phyloP scores from a whole-genome alignment of 1,284 basidiomycete genomes.

The Pisolithus thermaeus region DNA sequence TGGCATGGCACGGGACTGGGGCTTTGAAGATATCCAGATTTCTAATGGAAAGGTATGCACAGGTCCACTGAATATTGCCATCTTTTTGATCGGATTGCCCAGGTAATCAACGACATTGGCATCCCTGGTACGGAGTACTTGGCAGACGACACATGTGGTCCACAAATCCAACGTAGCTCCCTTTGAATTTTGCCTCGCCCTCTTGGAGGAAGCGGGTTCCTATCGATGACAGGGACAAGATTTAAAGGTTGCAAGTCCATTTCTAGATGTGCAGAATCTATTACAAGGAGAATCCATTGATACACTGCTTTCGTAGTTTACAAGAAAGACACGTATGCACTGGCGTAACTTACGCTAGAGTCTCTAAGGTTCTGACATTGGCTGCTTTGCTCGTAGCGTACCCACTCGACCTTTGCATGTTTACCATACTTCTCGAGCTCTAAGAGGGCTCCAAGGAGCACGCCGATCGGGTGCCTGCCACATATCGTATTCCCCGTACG shows the following conservation, averaged over 20 bases:
- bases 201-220: not conserved
- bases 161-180: constrained; percentile 40
- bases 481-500: constrained; percentile 95
- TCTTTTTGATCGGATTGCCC: constrained; percentile 1
- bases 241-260: not conserved
- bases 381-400: constrained; percentile 90
- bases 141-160: constrained; percentile 48
- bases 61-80: not conserved
- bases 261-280: not conserved
- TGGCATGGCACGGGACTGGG: constrained; percentile 71
- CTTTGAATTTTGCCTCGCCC: constrained; percentile 30
- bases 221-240: not conserved
- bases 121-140: constrained; percentile 58
- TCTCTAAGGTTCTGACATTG: constrained; percentile 63
- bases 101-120: constrained; percentile 54
- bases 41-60: constrained; percentile 39
- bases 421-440: constrained; percentile 47
- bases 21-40: constrained; percentile 65
- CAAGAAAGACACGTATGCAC: constrained; percentile 64
- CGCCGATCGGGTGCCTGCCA: constrained; percentile 92
- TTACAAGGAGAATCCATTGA: too few species aligned
- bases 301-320: constrained; percentile 10
- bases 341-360: constrained; percentile 94
- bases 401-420: constrained; percentile 61
- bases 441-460: constrained; percentile 76